Percentiles rank a stretch among this genome's conserved stretches.
phyloP scores from a whole-genome alignment of 2,329 filamentous ascomycete genomes.

The Metarhizium humberi region DNA sequence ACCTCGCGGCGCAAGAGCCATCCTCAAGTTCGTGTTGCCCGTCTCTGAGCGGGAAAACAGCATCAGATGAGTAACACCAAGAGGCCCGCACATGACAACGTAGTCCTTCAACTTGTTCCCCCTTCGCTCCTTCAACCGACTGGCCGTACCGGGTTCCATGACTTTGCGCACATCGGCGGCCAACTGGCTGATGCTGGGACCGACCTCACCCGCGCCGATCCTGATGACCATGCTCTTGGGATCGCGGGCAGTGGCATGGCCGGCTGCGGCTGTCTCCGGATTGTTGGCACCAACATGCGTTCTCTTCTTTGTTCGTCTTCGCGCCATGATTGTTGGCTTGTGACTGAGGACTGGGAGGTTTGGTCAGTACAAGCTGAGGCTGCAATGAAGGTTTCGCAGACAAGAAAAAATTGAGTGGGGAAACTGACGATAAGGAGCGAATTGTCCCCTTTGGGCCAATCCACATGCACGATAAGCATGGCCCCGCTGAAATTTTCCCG shows the following conservation, averaged over 20 bases:
- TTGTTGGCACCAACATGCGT: slow-evolving; percentile 66
- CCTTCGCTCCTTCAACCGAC: slow-evolving; percentile 78
- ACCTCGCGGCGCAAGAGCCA: slow-evolving; percentile 80
- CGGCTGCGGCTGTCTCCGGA: slow-evolving; percentile 44
- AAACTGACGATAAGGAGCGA: slow-evolving; percentile 21
- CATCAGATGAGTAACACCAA: slow-evolving; percentile 86
- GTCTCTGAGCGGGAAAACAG: slow-evolving; percentile 84
- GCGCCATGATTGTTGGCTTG: slow-evolving; percentile 54
- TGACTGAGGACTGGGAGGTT: not conserved
- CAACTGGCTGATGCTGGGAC: slow-evolving; percentile 81
- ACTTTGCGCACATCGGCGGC: slow-evolving; percentile 84
- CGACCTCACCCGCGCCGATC: slow-evolving; percentile 88
- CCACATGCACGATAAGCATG: slow-evolving; percentile 7
- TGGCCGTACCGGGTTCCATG: slow-evolving; percentile 93
- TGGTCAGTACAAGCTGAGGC: slow-evolving; percentile 7
- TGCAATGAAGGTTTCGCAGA: slow-evolving; percentile 7
- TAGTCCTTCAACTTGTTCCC: slow-evolving; percentile 88
- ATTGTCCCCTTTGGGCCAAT: not conserved
- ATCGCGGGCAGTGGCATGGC: slow-evolving; percentile 54
- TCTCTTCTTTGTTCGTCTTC: slow-evolving; percentile 75
- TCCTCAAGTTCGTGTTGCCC: slow-evolving; percentile 85
- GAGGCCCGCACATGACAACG: slow-evolving; percentile 85
- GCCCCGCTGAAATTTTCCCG: slow-evolving; percentile 24
- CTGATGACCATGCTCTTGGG: slow-evolving; percentile 99
- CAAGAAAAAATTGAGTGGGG: slow-evolving; percentile 29